Evolutionary conservation across 148 eudicot species (phyloP).

Genomic region (Fagopyrum homotropicum): DNA sequence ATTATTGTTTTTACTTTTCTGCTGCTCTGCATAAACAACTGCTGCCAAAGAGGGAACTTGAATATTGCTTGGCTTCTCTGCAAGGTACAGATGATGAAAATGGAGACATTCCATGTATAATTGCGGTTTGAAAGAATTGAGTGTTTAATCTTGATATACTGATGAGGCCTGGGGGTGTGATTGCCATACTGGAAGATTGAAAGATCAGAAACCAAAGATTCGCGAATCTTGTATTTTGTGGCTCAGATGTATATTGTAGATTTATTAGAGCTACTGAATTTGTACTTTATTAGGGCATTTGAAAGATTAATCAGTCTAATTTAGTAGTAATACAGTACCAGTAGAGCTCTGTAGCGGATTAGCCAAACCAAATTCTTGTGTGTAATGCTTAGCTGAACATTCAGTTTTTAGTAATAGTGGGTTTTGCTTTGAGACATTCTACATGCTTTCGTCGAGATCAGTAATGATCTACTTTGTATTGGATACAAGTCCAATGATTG

Average conservation of each 20-base stretch:
- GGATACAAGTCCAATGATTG: too few relatives aligned
- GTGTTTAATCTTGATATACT: not conserved
- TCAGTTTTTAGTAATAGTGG: not conserved
- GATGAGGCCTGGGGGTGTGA: not conserved
- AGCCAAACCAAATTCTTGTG: conserved; percentile 10
- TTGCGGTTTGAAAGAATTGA: conserved; percentile 1
- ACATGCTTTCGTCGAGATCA: too few relatives aligned
- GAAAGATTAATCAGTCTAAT: conserved; percentile 18
- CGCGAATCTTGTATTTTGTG: conserved; percentile 2
- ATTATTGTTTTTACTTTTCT: not conserved
- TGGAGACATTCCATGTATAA: conserved; percentile 1
- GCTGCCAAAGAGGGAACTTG: conserved; percentile 6
- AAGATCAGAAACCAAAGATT: not conserved
- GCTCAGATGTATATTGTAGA: conserved; percentile 11
- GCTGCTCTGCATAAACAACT: conserved; percentile 8
- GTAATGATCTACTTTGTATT: too few relatives aligned
- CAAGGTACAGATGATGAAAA: not conserved
- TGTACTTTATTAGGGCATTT: conserved; percentile 4
- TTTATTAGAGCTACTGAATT: not conserved
- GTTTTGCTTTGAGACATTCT: not conserved
- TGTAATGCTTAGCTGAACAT: not conserved
- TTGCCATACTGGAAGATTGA: conserved; percentile 1
- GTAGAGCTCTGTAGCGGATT: conserved; percentile 13
- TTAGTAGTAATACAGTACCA: conserved; percentile 19
- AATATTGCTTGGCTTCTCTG: not conserved